phyloP scores from a whole-genome alignment of 2,329 filamentous ascomycete genomes.

The Cercospora sp. region DNA sequence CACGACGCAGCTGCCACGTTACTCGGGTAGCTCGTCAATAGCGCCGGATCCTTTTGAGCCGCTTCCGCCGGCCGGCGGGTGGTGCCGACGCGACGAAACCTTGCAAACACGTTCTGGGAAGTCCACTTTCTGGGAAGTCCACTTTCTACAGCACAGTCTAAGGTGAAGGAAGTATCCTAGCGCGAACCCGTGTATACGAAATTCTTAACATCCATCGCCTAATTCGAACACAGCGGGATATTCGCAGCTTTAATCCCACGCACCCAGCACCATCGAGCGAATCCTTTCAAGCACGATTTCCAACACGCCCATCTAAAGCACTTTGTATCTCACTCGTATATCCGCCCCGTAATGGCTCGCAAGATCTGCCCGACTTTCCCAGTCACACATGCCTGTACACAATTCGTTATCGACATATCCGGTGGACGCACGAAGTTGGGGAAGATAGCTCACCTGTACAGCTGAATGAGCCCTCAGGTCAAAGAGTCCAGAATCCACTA shows the following conservation, averaged over 20 bases:
- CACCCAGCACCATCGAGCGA: not conserved
- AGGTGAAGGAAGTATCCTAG: not conserved
- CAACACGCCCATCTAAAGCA: not conserved
- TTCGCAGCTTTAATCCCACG: not conserved
- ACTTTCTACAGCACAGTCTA: not conserved
- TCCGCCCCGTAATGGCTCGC: not conserved
- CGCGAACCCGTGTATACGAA: not conserved
- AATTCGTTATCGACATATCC: not conserved
- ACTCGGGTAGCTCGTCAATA: slow-evolving; percentile 9
- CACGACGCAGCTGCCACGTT: slow-evolving; percentile 7
- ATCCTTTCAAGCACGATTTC: not conserved
- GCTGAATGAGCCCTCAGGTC: not conserved
- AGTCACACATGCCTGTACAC: not conserved
- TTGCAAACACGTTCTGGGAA: not conserved
- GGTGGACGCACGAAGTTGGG: not conserved
- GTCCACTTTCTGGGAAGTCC: not conserved
- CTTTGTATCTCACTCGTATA: not conserved
- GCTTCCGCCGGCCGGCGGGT: not conserved
- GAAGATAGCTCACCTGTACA: not conserved
- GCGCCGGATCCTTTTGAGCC: not conserved
- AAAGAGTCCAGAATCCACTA: not conserved
- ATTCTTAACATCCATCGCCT: not conserved
- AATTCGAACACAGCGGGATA: not conserved
- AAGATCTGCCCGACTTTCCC: not conserved
- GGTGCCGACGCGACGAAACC: not conserved